Base-by-base conservation (phyloP, 2,329 filamentous ascomycete species). In the Amylocarpus encephaloides region DNA sequence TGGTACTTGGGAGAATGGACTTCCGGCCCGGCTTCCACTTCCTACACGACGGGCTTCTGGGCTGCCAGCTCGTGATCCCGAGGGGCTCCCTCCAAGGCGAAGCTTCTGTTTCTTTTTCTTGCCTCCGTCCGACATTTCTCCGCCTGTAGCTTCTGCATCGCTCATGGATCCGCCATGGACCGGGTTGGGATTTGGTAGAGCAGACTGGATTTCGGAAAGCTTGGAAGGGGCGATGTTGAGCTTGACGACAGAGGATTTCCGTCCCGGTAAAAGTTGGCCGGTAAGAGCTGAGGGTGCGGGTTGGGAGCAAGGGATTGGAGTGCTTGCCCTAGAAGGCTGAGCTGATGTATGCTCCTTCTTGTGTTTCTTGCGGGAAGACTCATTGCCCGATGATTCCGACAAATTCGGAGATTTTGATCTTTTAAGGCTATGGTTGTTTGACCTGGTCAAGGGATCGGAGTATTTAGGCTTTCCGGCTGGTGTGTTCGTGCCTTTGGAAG, bases 351-450 rank as follows among this genome's bases (percentile, higher is more conserved):
- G 77, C 65, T 85, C 86, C 71, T 85, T 87, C 64, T 86, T 80
- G 66, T 78, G 80, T 72, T 88, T 88, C 70, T 93, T 90, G 58
- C 86, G 85, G 19, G 83, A 81, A 0, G 88, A 92, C 66, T 97
- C 92, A 60, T 91, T 94, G 47, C 89, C 92, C 66, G 89, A 95
- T 9, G 89, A 89, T 66, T 97, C 92, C 0, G 65, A 96, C 30
- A 87, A 76, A 57, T 91, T 86, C 2, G 91, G 89, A 13, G 90
- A 95, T 15, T 90, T 89, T 30, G 88, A 79, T 29, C 92, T 83
- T 71, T 96, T 96, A 46, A 92, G 78, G 30, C 81, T 83, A 60
- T 69, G 68, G 30, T 78, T 64, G 3, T 66, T 63, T 33, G 13
- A 29, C 56, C 76, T 77, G 62, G 78, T 79, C 48, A 73, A 60